Percentiles rank a stretch among this genome's conserved stretches.
phyloP scores from a whole-genome alignment of 2,329 filamentous ascomycete genomes.

The Blastomyces gilchristii region DNA sequence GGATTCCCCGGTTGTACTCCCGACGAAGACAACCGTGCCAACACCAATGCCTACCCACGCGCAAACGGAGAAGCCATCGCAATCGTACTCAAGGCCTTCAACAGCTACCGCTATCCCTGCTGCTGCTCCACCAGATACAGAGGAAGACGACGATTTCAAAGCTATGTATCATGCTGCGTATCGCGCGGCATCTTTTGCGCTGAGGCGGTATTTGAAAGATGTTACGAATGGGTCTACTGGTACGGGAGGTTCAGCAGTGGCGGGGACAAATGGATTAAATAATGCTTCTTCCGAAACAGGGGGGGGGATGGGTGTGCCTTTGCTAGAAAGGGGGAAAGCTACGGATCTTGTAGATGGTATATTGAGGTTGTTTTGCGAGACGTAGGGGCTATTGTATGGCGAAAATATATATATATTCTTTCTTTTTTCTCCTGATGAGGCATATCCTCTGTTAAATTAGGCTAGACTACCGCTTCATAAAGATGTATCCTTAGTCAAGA shows the following conservation, averaged over 20 bases:
- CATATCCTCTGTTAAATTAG: not conserved
- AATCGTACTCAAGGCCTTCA: not conserved
- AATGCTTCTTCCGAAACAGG: not conserved
- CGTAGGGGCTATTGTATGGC: not conserved
- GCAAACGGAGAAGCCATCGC: not conserved
- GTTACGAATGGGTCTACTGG: not conserved
- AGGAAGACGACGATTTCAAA: constrained; percentile 34
- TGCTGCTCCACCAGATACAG: constrained; percentile 11
- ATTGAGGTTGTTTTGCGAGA: constrained; percentile 34
- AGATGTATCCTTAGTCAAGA: not conserved
- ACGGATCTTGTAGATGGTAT: constrained; percentile 35
- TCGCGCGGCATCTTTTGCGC: constrained; percentile 33
- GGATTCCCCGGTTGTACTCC: constrained; percentile 13
- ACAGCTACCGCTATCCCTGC: not conserved
- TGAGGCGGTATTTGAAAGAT: constrained; percentile 32
- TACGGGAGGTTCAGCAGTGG: not conserved
- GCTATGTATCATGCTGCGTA: constrained; percentile 37
- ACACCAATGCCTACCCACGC: not conserved
- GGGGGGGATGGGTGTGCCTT: constrained; percentile 13
- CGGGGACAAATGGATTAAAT: not conserved
- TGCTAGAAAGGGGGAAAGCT: constrained; percentile 30
- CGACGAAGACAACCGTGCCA: constrained; percentile 9
- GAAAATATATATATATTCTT: not conserved
- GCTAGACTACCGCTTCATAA: not conserved
- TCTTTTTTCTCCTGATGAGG: not conserved